Conservation (phyloP, 176 grass and related monocot genomes). For the Chrysopogon serrulatus region DNA sequence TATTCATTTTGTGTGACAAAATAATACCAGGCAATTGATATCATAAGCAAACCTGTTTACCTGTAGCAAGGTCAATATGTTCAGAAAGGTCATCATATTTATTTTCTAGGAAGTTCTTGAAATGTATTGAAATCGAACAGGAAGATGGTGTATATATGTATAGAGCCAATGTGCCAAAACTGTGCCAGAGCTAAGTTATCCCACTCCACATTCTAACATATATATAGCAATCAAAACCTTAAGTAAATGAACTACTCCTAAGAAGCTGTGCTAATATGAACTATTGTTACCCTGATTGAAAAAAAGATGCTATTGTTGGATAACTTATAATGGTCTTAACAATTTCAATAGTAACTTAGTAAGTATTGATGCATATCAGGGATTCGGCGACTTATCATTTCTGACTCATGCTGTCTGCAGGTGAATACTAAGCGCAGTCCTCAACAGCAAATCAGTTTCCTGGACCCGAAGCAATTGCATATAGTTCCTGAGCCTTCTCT, state of each 20-base stretch:
- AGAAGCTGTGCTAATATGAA: not conserved
- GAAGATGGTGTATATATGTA: not conserved
- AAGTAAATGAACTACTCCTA: not conserved
- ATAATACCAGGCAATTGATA: not conserved
- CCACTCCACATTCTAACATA: not conserved
- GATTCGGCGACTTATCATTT: not conserved
- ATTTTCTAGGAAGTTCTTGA: not conserved
- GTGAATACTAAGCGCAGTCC: not conserved
- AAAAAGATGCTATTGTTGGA: not conserved
- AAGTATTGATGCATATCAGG: not conserved
- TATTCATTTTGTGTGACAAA: not conserved
- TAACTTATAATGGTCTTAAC: not conserved
- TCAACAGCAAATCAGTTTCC: not conserved
- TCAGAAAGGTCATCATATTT: not conserved
- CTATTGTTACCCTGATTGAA: not conserved
- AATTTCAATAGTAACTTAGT: not conserved
- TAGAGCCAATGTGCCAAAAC: not conserved
- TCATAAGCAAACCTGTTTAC: not conserved
- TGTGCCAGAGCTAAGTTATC: not conserved
- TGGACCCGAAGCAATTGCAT: not conserved
- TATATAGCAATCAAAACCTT: not conserved
- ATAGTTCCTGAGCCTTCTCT: not conserved
- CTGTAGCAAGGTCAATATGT: not conserved
- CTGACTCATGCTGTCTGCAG: not conserved
- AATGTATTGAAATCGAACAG: not conserved